Percentiles rank a stretch among this genome's conserved stretches.
Evolutionary conservation across 495 filamentous ascomycete species (phyloP).

Genomic region (Xylaria sp.): DNA sequence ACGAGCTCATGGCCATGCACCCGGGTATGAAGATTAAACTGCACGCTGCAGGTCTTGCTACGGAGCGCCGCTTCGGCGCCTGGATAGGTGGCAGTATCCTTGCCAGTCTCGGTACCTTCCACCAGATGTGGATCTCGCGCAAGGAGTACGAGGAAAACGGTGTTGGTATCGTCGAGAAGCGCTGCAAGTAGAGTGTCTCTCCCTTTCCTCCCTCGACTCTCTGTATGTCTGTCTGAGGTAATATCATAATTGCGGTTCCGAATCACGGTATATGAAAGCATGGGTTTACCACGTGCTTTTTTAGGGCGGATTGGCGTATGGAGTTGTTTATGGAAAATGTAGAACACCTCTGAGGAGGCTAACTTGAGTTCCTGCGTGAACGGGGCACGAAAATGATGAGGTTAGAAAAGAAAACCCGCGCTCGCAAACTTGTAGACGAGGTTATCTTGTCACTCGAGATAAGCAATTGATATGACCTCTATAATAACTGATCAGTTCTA

Average conservation of each 20-base stretch:
- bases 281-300: slow-evolving; percentile 9
- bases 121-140: slow-evolving; percentile 96
- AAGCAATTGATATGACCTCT: neutral
- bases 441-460: neutral
- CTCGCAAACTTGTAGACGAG: slow-evolving; percentile 2
- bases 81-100: slow-evolving; percentile 98
- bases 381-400: neutral
- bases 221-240: slow-evolving; percentile 31
- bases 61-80: slow-evolving; percentile 85
- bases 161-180: slow-evolving; percentile 73
- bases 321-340: slow-evolving; percentile 26
- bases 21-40: slow-evolving; percentile 85
- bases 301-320: slow-evolving; percentile 15
- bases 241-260: slow-evolving; percentile 16
- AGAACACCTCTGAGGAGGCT: slow-evolving; percentile 1
- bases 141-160: slow-evolving; percentile 86
- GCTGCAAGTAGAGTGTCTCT: slow-evolving; percentile 65
- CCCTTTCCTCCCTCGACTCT: slow-evolving; percentile 23
- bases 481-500: neutral
- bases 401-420: neutral
- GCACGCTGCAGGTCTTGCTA: slow-evolving; percentile 80
- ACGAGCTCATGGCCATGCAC: slow-evolving; percentile 78
- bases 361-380: neutral
- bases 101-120: slow-evolving; percentile 96
- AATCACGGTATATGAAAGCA: slow-evolving; percentile 26